Conservation (phyloP, 768 basidiomycete genomes). For the Lanmaoa rubissima region DNA sequence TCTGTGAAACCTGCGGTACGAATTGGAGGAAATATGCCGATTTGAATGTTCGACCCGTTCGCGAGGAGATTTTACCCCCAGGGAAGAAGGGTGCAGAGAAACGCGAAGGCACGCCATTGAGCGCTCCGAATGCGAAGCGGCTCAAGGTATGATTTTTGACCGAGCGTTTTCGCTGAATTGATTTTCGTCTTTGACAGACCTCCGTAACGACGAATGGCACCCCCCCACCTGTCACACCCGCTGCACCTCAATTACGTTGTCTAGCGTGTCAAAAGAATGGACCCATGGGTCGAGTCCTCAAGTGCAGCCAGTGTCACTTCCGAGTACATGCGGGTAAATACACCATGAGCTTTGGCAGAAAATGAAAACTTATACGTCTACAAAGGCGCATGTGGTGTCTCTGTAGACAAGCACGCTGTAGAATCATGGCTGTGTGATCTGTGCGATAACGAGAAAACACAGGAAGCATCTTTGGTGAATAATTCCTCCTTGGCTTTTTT, state of each 20-base stretch:
- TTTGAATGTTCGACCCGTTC: slow-evolving; percentile 67
- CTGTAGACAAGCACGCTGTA: slow-evolving; percentile 57
- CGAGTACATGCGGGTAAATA: slow-evolving; percentile 71
- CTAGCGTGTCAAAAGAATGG: slow-evolving; percentile 73
- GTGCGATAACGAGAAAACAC: slow-evolving; percentile 78
- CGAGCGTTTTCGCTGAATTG: neutral
- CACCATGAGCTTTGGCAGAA: neutral
- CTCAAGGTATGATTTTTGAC: slow-evolving; percentile 46
- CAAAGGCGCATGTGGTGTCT: slow-evolving; percentile 65
- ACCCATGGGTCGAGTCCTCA: slow-evolving; percentile 71
- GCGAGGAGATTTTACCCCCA: slow-evolving; percentile 59
- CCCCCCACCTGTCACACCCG: slow-evolving; percentile 57
- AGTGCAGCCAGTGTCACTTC: slow-evolving; percentile 79
- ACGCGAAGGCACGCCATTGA: slow-evolving; percentile 59
- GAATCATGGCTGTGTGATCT: slow-evolving; percentile 87
- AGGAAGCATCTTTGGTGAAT: slow-evolving; percentile 80
- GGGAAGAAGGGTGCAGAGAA: slow-evolving; percentile 47
- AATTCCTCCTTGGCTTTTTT: neutral
- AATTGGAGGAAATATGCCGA: slow-evolving; percentile 95
- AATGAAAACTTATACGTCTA: slow-evolving; percentile 6
- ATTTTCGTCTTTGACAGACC: slow-evolving; percentile 15
- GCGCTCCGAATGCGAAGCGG: slow-evolving; percentile 56
- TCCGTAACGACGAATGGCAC: slow-evolving; percentile 48
- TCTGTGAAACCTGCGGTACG: slow-evolving; percentile 84
- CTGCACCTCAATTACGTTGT: slow-evolving; percentile 67